Evolutionary conservation across 164 flowering plant genomes (phyloP), one percentile per base, ranked within the genome.

Genomic region (Malania oleifera): DNA sequence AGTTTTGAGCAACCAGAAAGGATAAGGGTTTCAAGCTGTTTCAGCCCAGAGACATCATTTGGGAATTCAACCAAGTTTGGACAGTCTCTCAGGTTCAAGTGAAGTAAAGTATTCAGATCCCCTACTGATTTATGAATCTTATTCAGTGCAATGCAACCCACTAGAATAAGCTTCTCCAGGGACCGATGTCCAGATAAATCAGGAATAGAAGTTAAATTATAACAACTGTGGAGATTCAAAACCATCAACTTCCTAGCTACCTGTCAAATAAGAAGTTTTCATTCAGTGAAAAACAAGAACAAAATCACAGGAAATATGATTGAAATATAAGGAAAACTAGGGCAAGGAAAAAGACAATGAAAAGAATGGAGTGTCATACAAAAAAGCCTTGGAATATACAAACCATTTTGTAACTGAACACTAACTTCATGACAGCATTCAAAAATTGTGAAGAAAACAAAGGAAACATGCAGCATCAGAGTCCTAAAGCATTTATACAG

Each of bases 41-140:
- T 26, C 53, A 59, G 11, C 0, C 13, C 20, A 7, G 63, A 37
- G 35, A 31, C 35, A 26, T 31, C 29, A 20, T 29, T 14, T 17
- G 68, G 63, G 17, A 67, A 13, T 20, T 14, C 61, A 11, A 11
- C 22, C 17, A 73, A 60, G 14, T 20, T 56, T 20, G 10, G 27
- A 43, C 73, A 73, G 46, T 59, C 37, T 17, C 6, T 19, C 24
- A 73, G 20, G 15, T 45, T 66, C 37, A 73, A 25, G 17, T 28
- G 11, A 2, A 8, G 14, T 19, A 73, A 70, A 31, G 24, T 46
- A 14, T 59, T 53, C 8, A 60, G 67, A 35, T 4, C 5, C 11
- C 64, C 64, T 34, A 70, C 13, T 14, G 78, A 67, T 19, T 60
- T 40, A n/a, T 64, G 70, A 51, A 74, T 37, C 26, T 58, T 45